Conservation (phyloP, 1,284 basidiomycete genomes). For the Cryptococcus sp. region DNA sequence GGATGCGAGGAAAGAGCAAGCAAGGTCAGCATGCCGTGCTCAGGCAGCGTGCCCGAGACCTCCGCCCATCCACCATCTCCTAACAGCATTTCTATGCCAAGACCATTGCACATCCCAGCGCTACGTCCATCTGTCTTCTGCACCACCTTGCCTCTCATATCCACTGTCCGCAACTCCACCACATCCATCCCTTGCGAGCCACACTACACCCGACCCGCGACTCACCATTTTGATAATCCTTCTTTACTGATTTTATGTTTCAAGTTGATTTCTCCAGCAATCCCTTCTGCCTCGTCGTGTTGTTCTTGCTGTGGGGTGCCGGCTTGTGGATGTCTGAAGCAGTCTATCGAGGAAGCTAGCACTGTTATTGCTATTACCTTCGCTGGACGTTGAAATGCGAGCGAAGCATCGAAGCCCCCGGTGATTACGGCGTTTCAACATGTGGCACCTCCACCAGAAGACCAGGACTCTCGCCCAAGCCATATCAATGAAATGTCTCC, state of each 20-base stretch:
- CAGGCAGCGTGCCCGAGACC: too few relatives aligned
- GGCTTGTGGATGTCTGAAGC: too few relatives aligned
- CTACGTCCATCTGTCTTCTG: too few relatives aligned
- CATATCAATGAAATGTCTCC: neutral
- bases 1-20: conserved; percentile 3
- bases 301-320: too few relatives aligned
- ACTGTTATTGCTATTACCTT: neutral
- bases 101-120: too few relatives aligned
- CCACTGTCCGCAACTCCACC: neutral
- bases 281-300: too few relatives aligned
- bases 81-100: too few relatives aligned
- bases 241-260: neutral
- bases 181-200: neutral
- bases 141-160: too few relatives aligned
- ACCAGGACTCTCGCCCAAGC: too few relatives aligned
- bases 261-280: neutral
- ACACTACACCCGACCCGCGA: neutral
- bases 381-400: neutral
- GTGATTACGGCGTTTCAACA: neutral
- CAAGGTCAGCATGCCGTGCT: conserved; percentile 1
- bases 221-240: conserved; percentile 11
- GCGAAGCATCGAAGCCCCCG: neutral
- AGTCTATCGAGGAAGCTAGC: too few relatives aligned
- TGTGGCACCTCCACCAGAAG: neutral
- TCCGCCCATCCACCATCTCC: too few relatives aligned